Base-by-base conservation (phyloP, 352 stramenopile genomes). In the Globisporangium spinosum region DNA sequence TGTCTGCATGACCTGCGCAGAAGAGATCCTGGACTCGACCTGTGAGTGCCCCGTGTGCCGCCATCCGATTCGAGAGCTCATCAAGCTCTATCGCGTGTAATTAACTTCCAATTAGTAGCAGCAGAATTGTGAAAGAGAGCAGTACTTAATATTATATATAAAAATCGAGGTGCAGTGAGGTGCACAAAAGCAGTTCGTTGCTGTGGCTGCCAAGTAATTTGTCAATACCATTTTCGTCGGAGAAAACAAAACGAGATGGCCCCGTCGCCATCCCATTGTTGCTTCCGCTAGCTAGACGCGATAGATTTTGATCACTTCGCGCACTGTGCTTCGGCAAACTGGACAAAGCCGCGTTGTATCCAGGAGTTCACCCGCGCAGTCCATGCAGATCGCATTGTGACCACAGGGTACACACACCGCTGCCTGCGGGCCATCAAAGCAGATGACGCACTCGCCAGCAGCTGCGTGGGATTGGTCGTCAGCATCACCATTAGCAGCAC, bases 301-400 rank as follows among this genome's bases (percentile, higher is more conserved):
- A 65, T 82, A 96, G 25, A 94, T 70, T 40, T 83, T 85, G 72
- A 96, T 83, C 53, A 93, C 75, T 51, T 96, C 84, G 20, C 86
- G 84, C 56, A 96, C 83, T 29, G 77, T 67, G 34, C 79, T 78
- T 47, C 89, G 89, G 15, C 87, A 96, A 62, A 96, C 87, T 3
- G 89, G 86, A 27, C 89, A 96, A 20, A 84, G 62, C 8, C 76
- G 76, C 20, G 80, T 88, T 2, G 82, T 87, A 43, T 81, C 73
- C 49, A 93, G 58, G 34, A 96, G 71, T 55, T 91, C 79, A 17
- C 81, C 69, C 0, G 88, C 88, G 60, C 89, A 96, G 67, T 80
- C 69, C 82, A 90, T 91, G 63, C 89, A 96, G 57, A 94, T 83
- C n/a, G 89, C 89, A 54, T 94, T 91, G 76, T 96, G 89, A 49